These are phyloP conservation scores for Hydrangea macrophylla DNA, from an alignment of 148 eudicot species.

Conservation along the genomic window DNA sequence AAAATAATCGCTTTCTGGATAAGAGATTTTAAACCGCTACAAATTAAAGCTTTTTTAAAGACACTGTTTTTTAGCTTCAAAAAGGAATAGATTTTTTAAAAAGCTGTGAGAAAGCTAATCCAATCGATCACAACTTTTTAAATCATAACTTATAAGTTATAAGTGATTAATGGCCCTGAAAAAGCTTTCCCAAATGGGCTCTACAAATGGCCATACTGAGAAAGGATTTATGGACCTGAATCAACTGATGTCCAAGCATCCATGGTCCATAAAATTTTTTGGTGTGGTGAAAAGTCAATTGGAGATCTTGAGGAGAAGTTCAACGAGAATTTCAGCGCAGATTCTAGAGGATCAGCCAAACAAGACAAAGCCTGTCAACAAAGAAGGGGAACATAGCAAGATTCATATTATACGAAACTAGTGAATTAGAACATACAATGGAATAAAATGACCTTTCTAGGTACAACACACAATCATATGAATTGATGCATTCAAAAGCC, in stretches of 20 bases:
- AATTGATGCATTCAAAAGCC: neutral
- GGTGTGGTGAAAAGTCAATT: constrained; percentile 68
- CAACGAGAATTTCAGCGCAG: constrained; percentile 42
- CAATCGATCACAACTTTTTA: too few species aligned
- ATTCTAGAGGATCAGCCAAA: constrained; percentile 36
- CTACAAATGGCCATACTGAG: neutral
- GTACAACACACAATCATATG: neutral
- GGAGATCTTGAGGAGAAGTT: constrained; percentile 75
- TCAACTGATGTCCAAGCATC: constrained; percentile 53
- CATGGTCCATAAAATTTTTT: constrained; percentile 60
- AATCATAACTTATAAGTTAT: too few species aligned
- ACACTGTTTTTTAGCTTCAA: too few species aligned
- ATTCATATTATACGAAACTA: constrained; percentile 1
- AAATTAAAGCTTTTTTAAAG: too few species aligned
- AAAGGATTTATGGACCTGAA: constrained; percentile 45
- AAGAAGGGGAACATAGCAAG: neutral
- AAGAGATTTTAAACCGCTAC: too few species aligned
- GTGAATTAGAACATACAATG: neutral
- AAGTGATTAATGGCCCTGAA: too few species aligned
- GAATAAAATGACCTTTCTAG: neutral
- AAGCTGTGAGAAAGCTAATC: too few species aligned
- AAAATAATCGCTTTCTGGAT: too few species aligned
- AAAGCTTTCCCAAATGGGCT: too few species aligned
- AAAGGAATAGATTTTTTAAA: too few species aligned
- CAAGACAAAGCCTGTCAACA: constrained; percentile 46